phyloP scores from a whole-genome alignment of 768 basidiomycete genomes.

The Phaffia australis region DNA sequence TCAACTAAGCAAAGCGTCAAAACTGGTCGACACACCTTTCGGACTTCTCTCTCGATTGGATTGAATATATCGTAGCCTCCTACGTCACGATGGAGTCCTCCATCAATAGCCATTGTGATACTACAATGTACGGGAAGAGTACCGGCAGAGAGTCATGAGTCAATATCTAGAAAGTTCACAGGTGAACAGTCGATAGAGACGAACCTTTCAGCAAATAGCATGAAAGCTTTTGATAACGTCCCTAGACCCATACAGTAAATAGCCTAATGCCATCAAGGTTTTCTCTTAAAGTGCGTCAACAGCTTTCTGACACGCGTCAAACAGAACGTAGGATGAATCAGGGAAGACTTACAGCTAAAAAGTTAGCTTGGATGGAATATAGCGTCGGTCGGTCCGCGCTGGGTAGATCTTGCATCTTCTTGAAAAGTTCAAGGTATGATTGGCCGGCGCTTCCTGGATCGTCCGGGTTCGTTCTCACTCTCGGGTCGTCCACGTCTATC shows the following conservation, averaged over 20 bases:
- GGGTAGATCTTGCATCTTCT: constrained; percentile 72
- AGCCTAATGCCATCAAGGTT: constrained; percentile 32
- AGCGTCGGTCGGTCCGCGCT: constrained; percentile 78
- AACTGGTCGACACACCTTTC: constrained; percentile 54
- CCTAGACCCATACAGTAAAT: constrained; percentile 86
- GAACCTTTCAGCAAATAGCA: constrained; percentile 65
- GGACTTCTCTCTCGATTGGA: constrained; percentile 76
- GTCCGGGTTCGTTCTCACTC: constrained; percentile 67
- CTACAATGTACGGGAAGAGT: constrained; percentile 1
- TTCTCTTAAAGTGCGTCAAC: background rate
- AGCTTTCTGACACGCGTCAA: background rate
- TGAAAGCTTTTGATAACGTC: constrained; percentile 73
- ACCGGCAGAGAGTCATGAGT: background rate
- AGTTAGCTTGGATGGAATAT: constrained; percentile 82
- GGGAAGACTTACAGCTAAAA: constrained; percentile 51
- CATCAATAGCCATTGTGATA: constrained; percentile 75
- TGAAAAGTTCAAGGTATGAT: constrained; percentile 83
- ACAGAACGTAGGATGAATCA: background rate
- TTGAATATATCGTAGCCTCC: constrained; percentile 66
- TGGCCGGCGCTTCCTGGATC: constrained; percentile 83
- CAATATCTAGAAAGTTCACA: background rate
- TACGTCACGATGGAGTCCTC: constrained; percentile 74
- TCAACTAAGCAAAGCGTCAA: background rate
- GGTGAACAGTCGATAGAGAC: background rate
- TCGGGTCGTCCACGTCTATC: constrained; percentile 68